Evolutionary conservation across 495 filamentous ascomycete genomes (phyloP).

Genomic region (Podospora fimiseda): DNA sequence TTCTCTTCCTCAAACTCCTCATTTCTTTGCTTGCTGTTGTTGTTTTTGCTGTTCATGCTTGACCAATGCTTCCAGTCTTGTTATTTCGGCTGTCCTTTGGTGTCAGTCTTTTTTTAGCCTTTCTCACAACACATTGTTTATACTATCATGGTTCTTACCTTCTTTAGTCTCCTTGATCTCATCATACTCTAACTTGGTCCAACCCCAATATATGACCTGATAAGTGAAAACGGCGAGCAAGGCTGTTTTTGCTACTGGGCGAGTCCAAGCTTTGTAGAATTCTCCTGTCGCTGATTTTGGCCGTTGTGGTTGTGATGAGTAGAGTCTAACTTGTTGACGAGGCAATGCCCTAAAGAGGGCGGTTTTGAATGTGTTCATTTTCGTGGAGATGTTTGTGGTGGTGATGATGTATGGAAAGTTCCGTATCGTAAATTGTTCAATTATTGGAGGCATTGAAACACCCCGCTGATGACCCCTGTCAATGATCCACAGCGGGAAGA

Average conservation of each 20-base stretch:
- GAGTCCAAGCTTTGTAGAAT: conserved; percentile 73
- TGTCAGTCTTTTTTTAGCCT: background rate
- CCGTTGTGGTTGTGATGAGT: conserved; percentile 1
- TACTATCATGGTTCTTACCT: conserved; percentile 20
- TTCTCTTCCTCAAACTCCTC: background rate
- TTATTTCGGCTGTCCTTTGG: conserved; percentile 14
- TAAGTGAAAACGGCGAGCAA: conserved; percentile 83
- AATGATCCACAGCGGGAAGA: too few species aligned
- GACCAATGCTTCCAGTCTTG: conserved; percentile 19
- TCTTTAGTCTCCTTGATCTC: conserved; percentile 60
- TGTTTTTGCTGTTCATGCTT: conserved; percentile 9
- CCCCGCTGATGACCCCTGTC: too few species aligned
- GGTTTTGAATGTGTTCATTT: too few species aligned
- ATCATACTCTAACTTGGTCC: conserved; percentile 79
- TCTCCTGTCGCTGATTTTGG: too few species aligned
- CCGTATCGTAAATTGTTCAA: too few species aligned
- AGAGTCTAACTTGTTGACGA: background rate
- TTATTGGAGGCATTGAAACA: too few species aligned
- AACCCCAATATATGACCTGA: conserved; percentile 76
- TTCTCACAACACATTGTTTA: background rate
- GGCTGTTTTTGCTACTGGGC: conserved; percentile 78
- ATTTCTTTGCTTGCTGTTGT: conserved; percentile 2
- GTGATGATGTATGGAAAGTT: too few species aligned
- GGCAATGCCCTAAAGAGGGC: conserved; percentile 5
- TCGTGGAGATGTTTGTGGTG: conserved; percentile 4